phyloP scores from a whole-genome alignment of 768 basidiomycete genomes.

The Rubroboletus satanas region DNA sequence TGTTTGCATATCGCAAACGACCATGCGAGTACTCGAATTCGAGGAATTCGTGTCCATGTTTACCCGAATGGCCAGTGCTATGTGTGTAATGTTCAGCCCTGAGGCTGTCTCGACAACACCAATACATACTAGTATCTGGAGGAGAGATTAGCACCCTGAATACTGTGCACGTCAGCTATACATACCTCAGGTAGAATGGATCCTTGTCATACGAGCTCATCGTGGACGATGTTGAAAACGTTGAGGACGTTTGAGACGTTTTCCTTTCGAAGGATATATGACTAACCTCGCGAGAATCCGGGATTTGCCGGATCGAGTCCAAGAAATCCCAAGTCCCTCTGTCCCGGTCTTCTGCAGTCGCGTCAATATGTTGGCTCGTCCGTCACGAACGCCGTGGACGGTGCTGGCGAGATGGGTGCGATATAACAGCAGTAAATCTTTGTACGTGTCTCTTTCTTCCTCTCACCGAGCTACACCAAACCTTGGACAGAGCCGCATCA shows the following conservation, averaged over 20 bases:
- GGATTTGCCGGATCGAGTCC: slow-evolving; percentile 14
- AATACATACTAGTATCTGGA: slow-evolving; percentile 38
- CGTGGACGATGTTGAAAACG: slow-evolving; percentile 16
- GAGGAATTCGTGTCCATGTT: slow-evolving; percentile 96
- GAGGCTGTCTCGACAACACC: neutral
- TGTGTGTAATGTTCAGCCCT: slow-evolving; percentile 25
- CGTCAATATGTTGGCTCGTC: slow-evolving; percentile 31
- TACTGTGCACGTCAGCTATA: neutral
- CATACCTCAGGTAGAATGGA: slow-evolving; percentile 77
- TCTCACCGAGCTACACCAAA: neutral
- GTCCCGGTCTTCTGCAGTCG: neutral
- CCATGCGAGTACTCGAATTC: slow-evolving; percentile 99
- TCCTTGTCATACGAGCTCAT: slow-evolving; percentile 51
- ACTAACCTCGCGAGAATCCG: slow-evolving; percentile 3
- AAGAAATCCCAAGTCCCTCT: neutral
- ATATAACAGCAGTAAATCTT: slow-evolving; percentile 2
- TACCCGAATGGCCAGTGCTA: slow-evolving; percentile 92
- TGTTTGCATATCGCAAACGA: slow-evolving; percentile 95
- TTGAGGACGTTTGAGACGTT: neutral
- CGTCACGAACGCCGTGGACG: slow-evolving; percentile 17
- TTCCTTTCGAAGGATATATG: neutral
- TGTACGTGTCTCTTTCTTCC: slow-evolving; percentile 12
- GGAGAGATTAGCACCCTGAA: slow-evolving; percentile 12
- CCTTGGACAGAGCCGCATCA: slow-evolving; percentile 1
- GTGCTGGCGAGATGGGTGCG: slow-evolving; percentile 23